These are phyloP conservation scores for Azolla pinnata DNA, from an alignment of 75 land plant species.

Conservation along the genomic window DNA sequence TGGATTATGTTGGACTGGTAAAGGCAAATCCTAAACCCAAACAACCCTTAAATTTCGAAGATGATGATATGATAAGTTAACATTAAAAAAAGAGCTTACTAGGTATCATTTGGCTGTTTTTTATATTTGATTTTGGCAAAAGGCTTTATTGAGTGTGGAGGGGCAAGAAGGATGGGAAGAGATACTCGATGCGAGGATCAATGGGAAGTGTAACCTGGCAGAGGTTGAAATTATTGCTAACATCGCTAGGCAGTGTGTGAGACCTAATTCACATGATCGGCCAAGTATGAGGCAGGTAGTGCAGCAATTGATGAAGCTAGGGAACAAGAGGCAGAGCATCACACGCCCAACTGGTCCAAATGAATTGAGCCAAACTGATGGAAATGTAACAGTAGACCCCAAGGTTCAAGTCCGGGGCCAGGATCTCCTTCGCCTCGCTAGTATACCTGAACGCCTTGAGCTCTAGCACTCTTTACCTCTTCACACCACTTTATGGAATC, in stretches of 20 bases:
- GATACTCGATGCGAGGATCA: constrained; percentile 52
- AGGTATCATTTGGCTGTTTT: background rate
- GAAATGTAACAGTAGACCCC: no score
- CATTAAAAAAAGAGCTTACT: background rate
- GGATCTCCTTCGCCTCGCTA: no score
- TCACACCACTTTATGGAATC: no score
- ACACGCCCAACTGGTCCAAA: no score
- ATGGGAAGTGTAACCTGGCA: constrained; percentile 28
- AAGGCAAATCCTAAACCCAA: background rate
- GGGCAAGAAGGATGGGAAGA: constrained; percentile 75
- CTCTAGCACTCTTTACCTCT: no score
- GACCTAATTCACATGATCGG: constrained; percentile 7
- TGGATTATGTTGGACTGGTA: constrained; percentile 39
- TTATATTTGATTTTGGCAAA: constrained; percentile 3
- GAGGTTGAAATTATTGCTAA: constrained; percentile 27
- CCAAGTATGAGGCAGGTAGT: constrained; percentile 27
- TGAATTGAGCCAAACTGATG: no score
- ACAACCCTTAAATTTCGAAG: background rate
- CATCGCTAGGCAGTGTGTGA: constrained; percentile 28
- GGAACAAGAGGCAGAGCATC: constrained; percentile 6
- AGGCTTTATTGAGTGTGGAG: constrained; percentile 68
- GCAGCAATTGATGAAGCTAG: constrained; percentile 20
- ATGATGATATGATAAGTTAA: background rate
- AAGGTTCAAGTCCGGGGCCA: no score
- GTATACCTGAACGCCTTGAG: no score